Base-by-base conservation (phyloP, 83 land plant genomes). In the Thuja plicata region DNA sequence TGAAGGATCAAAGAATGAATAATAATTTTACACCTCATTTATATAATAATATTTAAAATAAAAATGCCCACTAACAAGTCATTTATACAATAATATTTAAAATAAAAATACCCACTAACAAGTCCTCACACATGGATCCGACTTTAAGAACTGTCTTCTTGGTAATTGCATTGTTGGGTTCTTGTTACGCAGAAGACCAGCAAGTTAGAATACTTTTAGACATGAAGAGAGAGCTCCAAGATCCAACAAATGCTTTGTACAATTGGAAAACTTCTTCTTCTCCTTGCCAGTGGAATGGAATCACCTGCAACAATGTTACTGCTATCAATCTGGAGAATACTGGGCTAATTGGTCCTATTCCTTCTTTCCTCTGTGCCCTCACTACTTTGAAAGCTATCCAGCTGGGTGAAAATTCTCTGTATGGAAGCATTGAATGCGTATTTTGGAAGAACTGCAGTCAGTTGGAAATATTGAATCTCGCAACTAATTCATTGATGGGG, bases 261-360 rank as follows among this genome's bases (percentile, higher is more conserved):
- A 41, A 80, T 48, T 80, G 50, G 84, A 27, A 41, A 11, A 19
- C 19, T 0, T 46, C 43, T 16, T 2, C 19, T 35, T 76, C 92
- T 57, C 19, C 46, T 0, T 94, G 96, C 91, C 71, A 52, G 2
- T 95, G 92, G 91, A 24, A 88, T 41, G 96, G 94, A 30, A 86
- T 95, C 88, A 85, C 87, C 21, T 95, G 96, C 91, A 77, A 92
- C 86, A 30, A 91, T 1, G 45, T 95, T 16, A 80, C 85, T 1
- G 91, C 88, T 21, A 90, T 95, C 48, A 85, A 90, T 60, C 91
- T 95, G 50, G 87, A 89, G 0, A 74, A 57, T 0, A 87, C 48
- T 9, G 46, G 66, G 0, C 55, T 94, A 1, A 48, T 43, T 43
- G 45, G 3, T 43, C 45, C 45, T 43, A 43, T 43, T 5, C 5